Evolutionary conservation across 768 basidiomycete species (phyloP).

Genomic region (Pholiota molesta): DNA sequence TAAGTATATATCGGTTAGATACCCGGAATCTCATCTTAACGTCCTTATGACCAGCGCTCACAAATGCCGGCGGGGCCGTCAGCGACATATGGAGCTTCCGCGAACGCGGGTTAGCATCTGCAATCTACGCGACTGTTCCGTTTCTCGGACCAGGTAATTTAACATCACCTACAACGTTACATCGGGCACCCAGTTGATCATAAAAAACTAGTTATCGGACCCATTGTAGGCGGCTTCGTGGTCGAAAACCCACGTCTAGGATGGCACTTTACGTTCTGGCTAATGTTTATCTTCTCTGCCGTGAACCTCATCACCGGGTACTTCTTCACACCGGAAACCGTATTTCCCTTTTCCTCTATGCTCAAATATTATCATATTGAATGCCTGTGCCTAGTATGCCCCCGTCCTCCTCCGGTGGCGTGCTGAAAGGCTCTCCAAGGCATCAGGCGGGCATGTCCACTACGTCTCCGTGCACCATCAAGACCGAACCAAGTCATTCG

Average conservation of each 20-base stretch:
- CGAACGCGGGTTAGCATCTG: conserved; percentile 62
- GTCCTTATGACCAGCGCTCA: conserved; percentile 44
- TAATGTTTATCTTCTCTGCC: conserved; percentile 58
- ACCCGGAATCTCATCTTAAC: neutral
- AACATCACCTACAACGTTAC: neutral
- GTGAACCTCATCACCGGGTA: conserved; percentile 48
- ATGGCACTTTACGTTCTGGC: conserved; percentile 70
- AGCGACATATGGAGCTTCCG: conserved; percentile 61
- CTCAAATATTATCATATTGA: conserved; percentile 1
- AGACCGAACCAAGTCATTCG: conserved; percentile 42
- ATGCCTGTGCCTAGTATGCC: conserved; percentile 45
- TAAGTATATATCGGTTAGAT: conserved; percentile 26
- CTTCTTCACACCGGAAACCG: conserved; percentile 60
- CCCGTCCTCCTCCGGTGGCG: conserved; percentile 62
- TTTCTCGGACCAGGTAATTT: conserved; percentile 57
- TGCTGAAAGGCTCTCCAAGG: conserved; percentile 44
- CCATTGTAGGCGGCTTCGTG: conserved; percentile 69
- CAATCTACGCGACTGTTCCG: conserved; percentile 59
- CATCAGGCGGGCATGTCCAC: conserved; percentile 40
- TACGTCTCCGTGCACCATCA: conserved; percentile 57
- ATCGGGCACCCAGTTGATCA: neutral
- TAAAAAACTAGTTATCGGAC: conserved; percentile 53
- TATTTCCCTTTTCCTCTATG: conserved; percentile 24
- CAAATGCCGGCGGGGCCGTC: conserved; percentile 60
- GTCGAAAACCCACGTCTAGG: conserved; percentile 48